These are phyloP conservation scores for Amanita inopinata DNA, from an alignment of 768 basidiomycete genomes.

Conservation along the genomic window DNA sequence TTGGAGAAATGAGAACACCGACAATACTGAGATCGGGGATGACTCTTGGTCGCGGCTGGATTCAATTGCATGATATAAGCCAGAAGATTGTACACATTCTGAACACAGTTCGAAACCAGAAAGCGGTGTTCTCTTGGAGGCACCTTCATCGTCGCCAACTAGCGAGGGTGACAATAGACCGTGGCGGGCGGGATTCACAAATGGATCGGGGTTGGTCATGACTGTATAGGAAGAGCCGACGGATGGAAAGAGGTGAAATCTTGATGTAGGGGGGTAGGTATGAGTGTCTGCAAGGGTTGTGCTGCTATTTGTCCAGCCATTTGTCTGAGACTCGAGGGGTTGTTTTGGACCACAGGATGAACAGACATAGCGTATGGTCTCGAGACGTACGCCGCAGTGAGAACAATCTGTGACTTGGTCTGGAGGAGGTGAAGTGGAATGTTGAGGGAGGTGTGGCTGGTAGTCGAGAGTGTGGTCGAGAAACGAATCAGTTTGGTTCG, in stretches of 20 bases:
- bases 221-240: constrained; percentile 30
- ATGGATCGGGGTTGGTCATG: constrained; percentile 22
- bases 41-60: constrained; percentile 38
- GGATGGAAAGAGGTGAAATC: constrained; percentile 19
- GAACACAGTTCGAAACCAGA: constrained; percentile 80
- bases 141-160: constrained; percentile 2
- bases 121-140: not conserved
- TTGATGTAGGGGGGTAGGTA: constrained; percentile 22
- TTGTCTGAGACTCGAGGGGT: constrained; percentile 21
- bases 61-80: constrained; percentile 69
- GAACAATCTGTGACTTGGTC: constrained; percentile 74
- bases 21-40: constrained; percentile 30
- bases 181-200: constrained; percentile 20
- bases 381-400: constrained; percentile 62
- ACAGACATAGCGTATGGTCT: constrained; percentile 86
- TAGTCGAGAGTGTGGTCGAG: no score
- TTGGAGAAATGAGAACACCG: constrained; percentile 37
- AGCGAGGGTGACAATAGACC: constrained; percentile 21
- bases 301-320: constrained; percentile 25
- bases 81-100: constrained; percentile 67
- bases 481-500: no score
- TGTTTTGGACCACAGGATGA: constrained; percentile 77
- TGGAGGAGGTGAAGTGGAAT: constrained; percentile 38
- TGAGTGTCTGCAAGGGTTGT: constrained; percentile 22
- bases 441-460: constrained; percentile 15